phyloP scores from a whole-genome alignment of 768 basidiomycete genomes.

The Glaciozyma antarctica region DNA sequence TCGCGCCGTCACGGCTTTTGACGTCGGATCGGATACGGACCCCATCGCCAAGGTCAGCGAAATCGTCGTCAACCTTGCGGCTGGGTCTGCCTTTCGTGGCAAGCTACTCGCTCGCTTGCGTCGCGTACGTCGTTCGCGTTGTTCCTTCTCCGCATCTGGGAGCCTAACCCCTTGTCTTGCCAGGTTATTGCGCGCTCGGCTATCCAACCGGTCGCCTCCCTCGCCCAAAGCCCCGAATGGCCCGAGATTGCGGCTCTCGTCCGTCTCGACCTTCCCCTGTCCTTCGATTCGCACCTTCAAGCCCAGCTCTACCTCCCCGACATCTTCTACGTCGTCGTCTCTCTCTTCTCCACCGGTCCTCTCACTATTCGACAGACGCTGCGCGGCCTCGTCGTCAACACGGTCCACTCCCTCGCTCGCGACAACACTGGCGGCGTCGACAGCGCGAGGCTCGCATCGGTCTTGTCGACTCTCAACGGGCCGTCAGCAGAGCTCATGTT shows the following conservation, averaged over 20 bases:
- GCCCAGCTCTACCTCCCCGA: slow-evolving; percentile 72
- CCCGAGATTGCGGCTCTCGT: slow-evolving; percentile 56
- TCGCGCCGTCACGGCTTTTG: slow-evolving; percentile 51
- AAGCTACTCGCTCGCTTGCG: slow-evolving; percentile 67
- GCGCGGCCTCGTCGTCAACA: slow-evolving; percentile 70
- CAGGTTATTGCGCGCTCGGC: neutral
- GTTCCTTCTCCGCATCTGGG: slow-evolving; percentile 64
- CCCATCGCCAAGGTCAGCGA: slow-evolving; percentile 46
- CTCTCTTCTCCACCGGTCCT: slow-evolving; percentile 68
- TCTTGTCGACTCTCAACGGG: neutral
- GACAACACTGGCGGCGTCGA: slow-evolving; percentile 32
- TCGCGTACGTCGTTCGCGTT: slow-evolving; percentile 61
- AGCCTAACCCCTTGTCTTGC: slow-evolving; percentile 12
- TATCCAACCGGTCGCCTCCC: neutral
- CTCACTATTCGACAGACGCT: slow-evolving; percentile 65
- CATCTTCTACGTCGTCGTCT: slow-evolving; percentile 63
- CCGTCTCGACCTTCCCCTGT: slow-evolving; percentile 62
- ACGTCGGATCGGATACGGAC: slow-evolving; percentile 26
- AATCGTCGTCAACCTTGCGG: slow-evolving; percentile 54
- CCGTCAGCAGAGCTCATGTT: neutral
- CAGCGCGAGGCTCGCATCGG: neutral
- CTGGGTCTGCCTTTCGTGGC: slow-evolving; percentile 68
- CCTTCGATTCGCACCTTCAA: slow-evolving; percentile 56
- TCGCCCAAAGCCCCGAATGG: slow-evolving; percentile 30
- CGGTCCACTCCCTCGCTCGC: slow-evolving; percentile 56